Conservation (phyloP, 2,329 filamentous ascomycete species). For the Cladobotryum mycophilum region DNA sequence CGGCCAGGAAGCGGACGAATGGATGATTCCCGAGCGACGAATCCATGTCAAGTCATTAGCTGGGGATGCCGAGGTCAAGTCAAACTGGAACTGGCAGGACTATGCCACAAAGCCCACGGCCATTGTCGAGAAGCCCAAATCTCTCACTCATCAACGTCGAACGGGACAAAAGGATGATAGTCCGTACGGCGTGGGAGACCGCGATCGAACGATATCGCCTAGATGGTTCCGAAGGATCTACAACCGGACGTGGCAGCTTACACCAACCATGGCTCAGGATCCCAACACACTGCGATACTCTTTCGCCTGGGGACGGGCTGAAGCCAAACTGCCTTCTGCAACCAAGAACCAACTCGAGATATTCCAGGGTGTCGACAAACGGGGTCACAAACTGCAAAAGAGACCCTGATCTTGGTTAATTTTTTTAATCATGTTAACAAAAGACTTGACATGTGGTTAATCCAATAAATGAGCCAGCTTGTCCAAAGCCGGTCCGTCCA, state of each 20-base stretch:
- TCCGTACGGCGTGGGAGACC: constrained; percentile 30
- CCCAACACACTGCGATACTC: constrained; percentile 24
- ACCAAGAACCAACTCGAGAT: constrained; percentile 33
- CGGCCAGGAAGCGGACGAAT: constrained; percentile 28
- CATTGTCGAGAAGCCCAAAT: constrained; percentile 31
- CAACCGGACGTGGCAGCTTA: constrained; percentile 37
- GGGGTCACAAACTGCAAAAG: constrained; percentile 17
- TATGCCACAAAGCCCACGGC: constrained; percentile 35
- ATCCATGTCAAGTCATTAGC: constrained; percentile 13
- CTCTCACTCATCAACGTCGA: constrained; percentile 26
- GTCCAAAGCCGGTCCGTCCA: constrained; percentile 59
- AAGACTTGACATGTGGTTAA: not conserved
- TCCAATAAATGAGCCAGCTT: constrained; percentile 47
- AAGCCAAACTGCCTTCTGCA: constrained; percentile 23
- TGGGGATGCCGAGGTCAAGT: not conserved
- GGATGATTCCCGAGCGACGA: constrained; percentile 31
- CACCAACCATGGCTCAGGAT: constrained; percentile 35
- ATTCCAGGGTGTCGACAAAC: constrained; percentile 40
- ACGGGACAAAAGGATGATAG: constrained; percentile 32
- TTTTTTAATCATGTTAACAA: not conserved
- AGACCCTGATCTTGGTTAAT: constrained; percentile 7
- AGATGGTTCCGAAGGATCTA: constrained; percentile 46
- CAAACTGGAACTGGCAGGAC: constrained; percentile 37
- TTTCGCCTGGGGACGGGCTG: constrained; percentile 41
- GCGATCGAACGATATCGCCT: constrained; percentile 27